Base-by-base conservation (phyloP, 306 rosid genomes). In the Cicer cuneatum region DNA sequence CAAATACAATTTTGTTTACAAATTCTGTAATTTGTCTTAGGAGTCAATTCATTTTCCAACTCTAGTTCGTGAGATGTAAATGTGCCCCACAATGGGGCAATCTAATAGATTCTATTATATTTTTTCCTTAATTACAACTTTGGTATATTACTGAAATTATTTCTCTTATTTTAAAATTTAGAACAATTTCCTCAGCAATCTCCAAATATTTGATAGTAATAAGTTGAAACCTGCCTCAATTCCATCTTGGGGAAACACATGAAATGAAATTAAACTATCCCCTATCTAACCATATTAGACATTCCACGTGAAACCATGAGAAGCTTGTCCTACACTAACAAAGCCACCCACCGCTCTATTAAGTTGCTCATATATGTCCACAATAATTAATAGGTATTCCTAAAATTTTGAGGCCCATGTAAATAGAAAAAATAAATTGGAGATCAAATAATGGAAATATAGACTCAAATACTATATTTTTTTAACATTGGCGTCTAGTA, bases 261-360 rank as follows among this genome's bases (percentile, higher is more conserved):
- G 61, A 9, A 10, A 10, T 21, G 21, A 21, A 56, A 21, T 21
- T 21, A 21, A 56, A 56, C 0, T 8, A 52, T 19, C 62, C 7
- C 10, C 62, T 10, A 1, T 13, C 38, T 16, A 56, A 21, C 38
- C 37, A 56, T 56, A 56, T 19, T 19, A 56, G 62, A 56, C 62
- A 19, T 56, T 56, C 62, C 62, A 56, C 37, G 62, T 56, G 62
- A 56, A 56, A 19, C 62, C 62, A 56, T 24, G 62, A 56, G 38
- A 56, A 56, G 37, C 7, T 54, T 56, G 62, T 56, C 62, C 37
- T 56, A 21, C 37, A 21, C 7, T 21, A 56, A 14, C 37, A 56
- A 56, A 56, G n/a, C 13, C 37, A 19, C 13, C 7, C n/a, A 54
- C 13, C 12, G 0, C 13, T 54, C 35, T 54, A 54, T 54, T 54